These are phyloP conservation scores for Chaetomium fimeti DNA, from an alignment of 495 filamentous ascomycete genomes.

Conservation along the genomic window DNA sequence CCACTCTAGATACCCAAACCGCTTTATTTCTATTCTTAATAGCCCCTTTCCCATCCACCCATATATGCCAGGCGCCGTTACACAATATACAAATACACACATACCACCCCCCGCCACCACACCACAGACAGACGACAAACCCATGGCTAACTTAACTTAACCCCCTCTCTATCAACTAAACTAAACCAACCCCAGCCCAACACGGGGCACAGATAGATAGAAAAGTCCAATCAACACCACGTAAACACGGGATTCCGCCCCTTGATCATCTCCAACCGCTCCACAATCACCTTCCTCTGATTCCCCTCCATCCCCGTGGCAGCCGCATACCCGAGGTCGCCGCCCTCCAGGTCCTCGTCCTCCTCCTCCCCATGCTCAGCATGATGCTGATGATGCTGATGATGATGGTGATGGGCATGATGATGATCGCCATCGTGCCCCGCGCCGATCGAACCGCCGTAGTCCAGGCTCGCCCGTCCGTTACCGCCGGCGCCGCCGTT, in stretches of 20 bases:
- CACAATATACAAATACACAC: background rate
- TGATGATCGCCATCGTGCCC: background rate
- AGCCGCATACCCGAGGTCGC: constrained; percentile 90
- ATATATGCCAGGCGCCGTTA: background rate
- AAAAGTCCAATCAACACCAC: constrained; percentile 67
- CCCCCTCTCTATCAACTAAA: too few relatives aligned
- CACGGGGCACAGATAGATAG: background rate
- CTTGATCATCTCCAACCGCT: constrained; percentile 92
- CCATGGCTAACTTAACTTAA: background rate
- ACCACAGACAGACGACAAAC: background rate
- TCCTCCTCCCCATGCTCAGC: constrained; percentile 72
- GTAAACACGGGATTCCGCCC: constrained; percentile 93
- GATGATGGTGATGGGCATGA: background rate
- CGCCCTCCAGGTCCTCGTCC: constrained; percentile 61
- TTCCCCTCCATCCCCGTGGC: constrained; percentile 90
- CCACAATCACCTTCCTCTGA: constrained; percentile 90
- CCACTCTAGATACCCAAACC: background rate
- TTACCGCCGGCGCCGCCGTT: constrained; percentile 23
- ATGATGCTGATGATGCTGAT: background rate
- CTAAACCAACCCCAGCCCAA: background rate
- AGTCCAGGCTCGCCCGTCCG: constrained; percentile 11
- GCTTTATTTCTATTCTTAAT: constrained; percentile 1
- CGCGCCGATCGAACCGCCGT: constrained; percentile 15
- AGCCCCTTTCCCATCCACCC: background rate
- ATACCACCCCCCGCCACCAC: background rate